A percentile compares a stretch with the other conserved stretches of the same genome.
These are phyloP conservation scores for Dipteronia sinensis DNA, from an alignment of 345 rosid genomes.

Conservation along the genomic window DNA sequence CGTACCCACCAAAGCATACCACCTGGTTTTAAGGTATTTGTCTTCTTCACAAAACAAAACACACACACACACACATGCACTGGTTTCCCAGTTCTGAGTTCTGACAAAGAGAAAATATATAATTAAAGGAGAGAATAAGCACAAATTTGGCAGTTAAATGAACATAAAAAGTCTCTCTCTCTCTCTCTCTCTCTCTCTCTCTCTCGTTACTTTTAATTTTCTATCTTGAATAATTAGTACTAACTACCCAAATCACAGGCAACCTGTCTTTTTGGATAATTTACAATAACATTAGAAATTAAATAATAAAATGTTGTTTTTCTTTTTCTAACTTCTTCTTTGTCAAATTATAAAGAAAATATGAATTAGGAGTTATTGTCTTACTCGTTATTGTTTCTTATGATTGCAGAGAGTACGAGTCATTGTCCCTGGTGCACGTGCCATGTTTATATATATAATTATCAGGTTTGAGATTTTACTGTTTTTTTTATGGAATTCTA, in stretches of 20 bases:
- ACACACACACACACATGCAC: not conserved
- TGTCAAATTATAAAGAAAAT: not conserved
- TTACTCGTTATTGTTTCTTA: not conserved
- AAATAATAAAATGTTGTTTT: too few relatives aligned
- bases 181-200: not conserved
- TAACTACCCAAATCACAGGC: constrained; percentile 12
- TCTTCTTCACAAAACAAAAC: not conserved
- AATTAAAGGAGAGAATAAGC: not conserved
- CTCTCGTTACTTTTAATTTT: not conserved
- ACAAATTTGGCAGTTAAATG: not conserved
- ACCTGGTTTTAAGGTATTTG: not conserved
- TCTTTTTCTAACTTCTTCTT: not conserved
- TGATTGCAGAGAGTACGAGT: not conserved
- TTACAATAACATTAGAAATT: too few relatives aligned
- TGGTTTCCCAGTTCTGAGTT: constrained; percentile 12
- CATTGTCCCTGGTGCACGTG: constrained; percentile 9
- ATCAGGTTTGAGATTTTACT: too few relatives aligned
- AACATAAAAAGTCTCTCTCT: not conserved
- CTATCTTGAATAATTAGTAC: not conserved
- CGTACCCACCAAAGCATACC: not conserved
- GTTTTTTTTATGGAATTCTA: too few relatives aligned
- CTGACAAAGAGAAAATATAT: not conserved
- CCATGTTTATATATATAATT: not conserved
- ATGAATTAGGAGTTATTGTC: not conserved
- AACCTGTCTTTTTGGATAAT: not conserved